Conservation (phyloP, 768 basidiomycete species). For the Rubroboletus satanas region DNA sequence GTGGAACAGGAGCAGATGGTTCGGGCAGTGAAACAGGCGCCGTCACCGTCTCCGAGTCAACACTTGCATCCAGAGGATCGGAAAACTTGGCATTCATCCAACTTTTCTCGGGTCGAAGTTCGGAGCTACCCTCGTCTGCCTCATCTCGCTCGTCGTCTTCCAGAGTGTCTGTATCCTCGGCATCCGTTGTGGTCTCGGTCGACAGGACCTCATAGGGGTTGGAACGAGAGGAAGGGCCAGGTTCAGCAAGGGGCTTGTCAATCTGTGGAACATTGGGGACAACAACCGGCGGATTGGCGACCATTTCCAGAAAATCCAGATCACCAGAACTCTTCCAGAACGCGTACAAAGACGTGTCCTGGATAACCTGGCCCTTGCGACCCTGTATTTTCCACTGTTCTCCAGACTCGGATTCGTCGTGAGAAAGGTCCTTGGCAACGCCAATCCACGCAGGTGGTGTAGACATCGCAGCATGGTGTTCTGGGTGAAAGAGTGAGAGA, state of each 20-base stretch:
- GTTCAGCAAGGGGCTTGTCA: not conserved
- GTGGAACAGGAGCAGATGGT: not conserved
- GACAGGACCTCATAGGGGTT: conserved; percentile 19
- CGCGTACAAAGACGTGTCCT: conserved; percentile 38
- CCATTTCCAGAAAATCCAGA: conserved; percentile 40
- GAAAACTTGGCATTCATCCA: conserved; percentile 26
- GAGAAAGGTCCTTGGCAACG: conserved; percentile 15
- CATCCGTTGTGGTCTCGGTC: not conserved
- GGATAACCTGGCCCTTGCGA: conserved; percentile 16
- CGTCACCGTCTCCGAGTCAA: not conserved
- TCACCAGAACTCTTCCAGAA: conserved; percentile 51
- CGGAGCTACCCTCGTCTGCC: conserved; percentile 5
- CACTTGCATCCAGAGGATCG: not conserved
- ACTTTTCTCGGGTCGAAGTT: conserved; percentile 22
- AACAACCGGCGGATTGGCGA: not conserved
- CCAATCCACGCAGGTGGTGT: conserved; percentile 50
- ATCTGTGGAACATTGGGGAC: not conserved
- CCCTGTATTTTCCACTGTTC: conserved; percentile 37
- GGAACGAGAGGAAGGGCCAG: conserved; percentile 1
- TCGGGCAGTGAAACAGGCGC: not conserved
- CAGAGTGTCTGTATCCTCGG: not conserved
- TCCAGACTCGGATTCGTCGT: conserved; percentile 15
- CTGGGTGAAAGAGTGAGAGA: conserved; percentile 44
- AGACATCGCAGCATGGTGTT: conserved; percentile 41
- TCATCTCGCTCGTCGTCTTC: conserved; percentile 7